phyloP scores from a whole-genome alignment of 192 early-diverging fungal species.

The Kickxella alabastrina region DNA sequence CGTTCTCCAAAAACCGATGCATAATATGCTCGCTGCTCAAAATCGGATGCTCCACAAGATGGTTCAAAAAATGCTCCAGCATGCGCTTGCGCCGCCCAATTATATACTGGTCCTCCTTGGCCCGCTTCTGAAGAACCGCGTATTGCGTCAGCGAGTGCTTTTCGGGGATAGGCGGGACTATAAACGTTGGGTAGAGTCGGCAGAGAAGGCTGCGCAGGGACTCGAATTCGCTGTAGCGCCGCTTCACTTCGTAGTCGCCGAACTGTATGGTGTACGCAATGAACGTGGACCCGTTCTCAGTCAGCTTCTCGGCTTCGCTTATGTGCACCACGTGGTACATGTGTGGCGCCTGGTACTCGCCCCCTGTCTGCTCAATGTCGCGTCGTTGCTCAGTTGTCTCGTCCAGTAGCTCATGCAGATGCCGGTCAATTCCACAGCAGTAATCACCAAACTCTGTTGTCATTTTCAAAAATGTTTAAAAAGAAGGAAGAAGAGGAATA shows the following conservation, averaged over 20 bases:
- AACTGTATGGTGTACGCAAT: conserved; percentile 42
- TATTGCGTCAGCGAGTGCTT: conserved; percentile 85
- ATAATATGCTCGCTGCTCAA: conserved; percentile 84
- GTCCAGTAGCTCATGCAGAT: conserved; percentile 48
- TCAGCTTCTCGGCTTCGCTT: conserved; percentile 44
- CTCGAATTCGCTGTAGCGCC: conserved; percentile 97
- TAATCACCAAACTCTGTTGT: conserved; percentile 44
- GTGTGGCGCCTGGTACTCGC: conserved; percentile 42
- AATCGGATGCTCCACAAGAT: conserved; percentile 82
- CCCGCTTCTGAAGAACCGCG: conserved; percentile 69
- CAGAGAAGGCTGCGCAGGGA: conserved; percentile 74
- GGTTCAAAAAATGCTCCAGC: conserved; percentile 92
- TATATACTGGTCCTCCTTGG: conserved; percentile 86
- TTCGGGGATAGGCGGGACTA: conserved; percentile 95
- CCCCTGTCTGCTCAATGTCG: conserved; percentile 8
- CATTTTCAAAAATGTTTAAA: no score
- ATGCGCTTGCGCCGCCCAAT: conserved; percentile 89
- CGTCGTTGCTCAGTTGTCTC: conserved; percentile 34
- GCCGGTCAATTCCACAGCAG: conserved; percentile 47
- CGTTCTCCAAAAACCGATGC: conserved; percentile 86
- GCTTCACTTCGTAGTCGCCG: conserved; percentile 58
- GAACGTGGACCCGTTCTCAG: conserved; percentile 43
- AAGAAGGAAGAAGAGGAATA: no score
- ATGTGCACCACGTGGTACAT: conserved; percentile 40
- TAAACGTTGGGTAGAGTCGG: conserved; percentile 78